phyloP scores from a whole-genome alignment of 495 filamentous ascomycete species.

The Extremus antarcticus region DNA sequence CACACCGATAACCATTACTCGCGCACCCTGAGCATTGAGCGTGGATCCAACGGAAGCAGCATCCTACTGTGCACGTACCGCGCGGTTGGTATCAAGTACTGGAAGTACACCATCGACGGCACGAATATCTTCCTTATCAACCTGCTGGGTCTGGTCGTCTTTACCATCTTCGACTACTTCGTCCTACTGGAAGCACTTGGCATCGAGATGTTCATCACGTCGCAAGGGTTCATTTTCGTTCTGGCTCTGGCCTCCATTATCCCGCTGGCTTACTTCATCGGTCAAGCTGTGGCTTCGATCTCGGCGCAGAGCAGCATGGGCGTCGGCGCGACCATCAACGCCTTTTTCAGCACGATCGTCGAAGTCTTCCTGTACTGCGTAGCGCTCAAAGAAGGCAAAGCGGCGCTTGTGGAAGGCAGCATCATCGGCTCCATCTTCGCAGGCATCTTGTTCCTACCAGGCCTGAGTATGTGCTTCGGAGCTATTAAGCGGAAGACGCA shows the following conservation, averaged over 20 bases:
- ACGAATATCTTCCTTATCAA: slow-evolving; percentile 99
- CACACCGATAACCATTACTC: slow-evolving; percentile 72
- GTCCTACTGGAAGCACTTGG: slow-evolving; percentile 58
- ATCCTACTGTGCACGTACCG: slow-evolving; percentile 96
- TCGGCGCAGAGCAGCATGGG: slow-evolving; percentile 99
- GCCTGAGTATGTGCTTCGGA: slow-evolving; percentile 98
- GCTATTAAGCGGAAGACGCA: slow-evolving; percentile 97
- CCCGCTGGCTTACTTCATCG: slow-evolving; percentile 97
- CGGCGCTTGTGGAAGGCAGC: slow-evolving; percentile 85
- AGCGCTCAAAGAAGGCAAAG: slow-evolving; percentile 86
- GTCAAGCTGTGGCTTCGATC: slow-evolving; percentile 97
- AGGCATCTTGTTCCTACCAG: slow-evolving; percentile 89
- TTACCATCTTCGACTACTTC: slow-evolving; percentile 87
- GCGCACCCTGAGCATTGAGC: slow-evolving; percentile 47
- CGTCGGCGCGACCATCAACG: slow-evolving; percentile 94
- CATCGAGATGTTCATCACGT: slow-evolving; percentile 58
- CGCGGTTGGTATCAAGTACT: slow-evolving; percentile 87
- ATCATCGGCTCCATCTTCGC: slow-evolving; percentile 97
- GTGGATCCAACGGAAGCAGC: slow-evolving; percentile 40
- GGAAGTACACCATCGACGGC: slow-evolving; percentile 98
- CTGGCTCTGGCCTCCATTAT: slow-evolving; percentile 84
- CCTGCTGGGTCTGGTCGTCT: slow-evolving; percentile 75
- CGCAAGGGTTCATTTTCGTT: slow-evolving; percentile 74
- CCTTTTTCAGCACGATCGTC: slow-evolving; percentile 97
- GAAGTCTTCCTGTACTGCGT: slow-evolving; percentile 98